Base-by-base conservation (phyloP, 2,329 filamentous ascomycete genomes). In the Fusarium nygamai region DNA sequence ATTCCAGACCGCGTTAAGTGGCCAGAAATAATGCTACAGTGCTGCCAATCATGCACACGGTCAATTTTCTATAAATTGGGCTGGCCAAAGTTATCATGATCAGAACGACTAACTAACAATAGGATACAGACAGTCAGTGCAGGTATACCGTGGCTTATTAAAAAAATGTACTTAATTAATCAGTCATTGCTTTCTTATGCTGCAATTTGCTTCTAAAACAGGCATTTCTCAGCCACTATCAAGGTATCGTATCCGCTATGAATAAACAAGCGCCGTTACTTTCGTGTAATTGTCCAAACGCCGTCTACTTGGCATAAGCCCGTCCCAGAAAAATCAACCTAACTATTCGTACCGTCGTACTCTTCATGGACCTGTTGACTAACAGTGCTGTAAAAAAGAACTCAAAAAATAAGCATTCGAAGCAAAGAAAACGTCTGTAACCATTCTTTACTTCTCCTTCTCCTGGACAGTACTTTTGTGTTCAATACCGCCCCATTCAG, bases 401-500 rank as follows among this genome's bases (percentile, higher is more conserved):
- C 31, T 53, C 41, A 43, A 46, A 68, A 67, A 63, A 58, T 34
- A 44, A 50, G 51, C 53, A 56, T 64, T 67, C 61, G 59, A 62
- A 66, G 67, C 51, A 33, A 29, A 33, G 27, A 58, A 58, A 33
- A 24, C 14, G 39, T 20, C 34, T 27, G 50, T n/a, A 36, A n/a
- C 61, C 29, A 44, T 31, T 29, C 38, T 31, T 72, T 59, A 79
- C 62, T 78, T 73, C 29, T 77, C 67, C 56, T 76, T 72, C 50
- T 75, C 67, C 46, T 71, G 66, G 19, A 53, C 44, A 39, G 44
- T 61, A 43, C 31, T 63, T 34, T 62, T 71, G 19, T 75, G 65
- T 41, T 78, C 77, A 24, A 77, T 57, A 41, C 69, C 27, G 22
- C 36, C 72, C 82, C 82, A 83, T 34, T 80, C 75, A 29, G 75